phyloP scores from a whole-genome alignment of 2,329 filamentous ascomycete genomes.

The Trichoderma gracile region DNA sequence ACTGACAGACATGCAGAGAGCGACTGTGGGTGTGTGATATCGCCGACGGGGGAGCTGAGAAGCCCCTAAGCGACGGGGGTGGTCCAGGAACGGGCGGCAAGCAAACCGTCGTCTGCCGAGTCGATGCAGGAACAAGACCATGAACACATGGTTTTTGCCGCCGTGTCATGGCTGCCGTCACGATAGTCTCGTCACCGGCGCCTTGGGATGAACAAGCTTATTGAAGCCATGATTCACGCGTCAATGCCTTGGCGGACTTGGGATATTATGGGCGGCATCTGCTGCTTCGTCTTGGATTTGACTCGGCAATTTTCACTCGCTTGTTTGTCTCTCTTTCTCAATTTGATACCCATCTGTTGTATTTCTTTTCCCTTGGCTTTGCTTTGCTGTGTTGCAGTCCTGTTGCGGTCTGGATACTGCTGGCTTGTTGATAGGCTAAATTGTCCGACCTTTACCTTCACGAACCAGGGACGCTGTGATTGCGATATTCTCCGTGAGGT shows the following conservation, averaged over 20 bases:
- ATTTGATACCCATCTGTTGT: background rate
- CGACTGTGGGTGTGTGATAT: constrained; percentile 4
- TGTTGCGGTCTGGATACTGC: background rate
- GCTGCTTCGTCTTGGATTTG: background rate
- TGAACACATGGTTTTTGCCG: constrained; percentile 7
- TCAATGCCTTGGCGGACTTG: background rate
- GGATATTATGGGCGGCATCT: constrained; percentile 10
- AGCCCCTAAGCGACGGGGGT: constrained; percentile 4
- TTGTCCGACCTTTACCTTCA: background rate
- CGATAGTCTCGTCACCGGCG: constrained; percentile 22
- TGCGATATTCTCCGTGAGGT: background rate
- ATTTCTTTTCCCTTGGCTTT: background rate
- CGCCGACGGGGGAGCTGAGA: constrained; percentile 10
- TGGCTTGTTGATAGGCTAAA: background rate
- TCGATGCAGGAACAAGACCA: background rate
- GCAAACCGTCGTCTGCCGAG: background rate
- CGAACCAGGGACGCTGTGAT: background rate
- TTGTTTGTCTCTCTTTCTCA: background rate
- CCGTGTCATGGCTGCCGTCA: constrained; percentile 4
- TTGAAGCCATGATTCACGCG: background rate
- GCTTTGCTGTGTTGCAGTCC: background rate
- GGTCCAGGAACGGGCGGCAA: constrained; percentile 9
- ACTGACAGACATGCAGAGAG: background rate
- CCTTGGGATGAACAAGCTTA: constrained; percentile 14
- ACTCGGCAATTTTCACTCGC: background rate